Conservation (phyloP, 306 rosid species). For the Hylodesmum podocarpum region DNA sequence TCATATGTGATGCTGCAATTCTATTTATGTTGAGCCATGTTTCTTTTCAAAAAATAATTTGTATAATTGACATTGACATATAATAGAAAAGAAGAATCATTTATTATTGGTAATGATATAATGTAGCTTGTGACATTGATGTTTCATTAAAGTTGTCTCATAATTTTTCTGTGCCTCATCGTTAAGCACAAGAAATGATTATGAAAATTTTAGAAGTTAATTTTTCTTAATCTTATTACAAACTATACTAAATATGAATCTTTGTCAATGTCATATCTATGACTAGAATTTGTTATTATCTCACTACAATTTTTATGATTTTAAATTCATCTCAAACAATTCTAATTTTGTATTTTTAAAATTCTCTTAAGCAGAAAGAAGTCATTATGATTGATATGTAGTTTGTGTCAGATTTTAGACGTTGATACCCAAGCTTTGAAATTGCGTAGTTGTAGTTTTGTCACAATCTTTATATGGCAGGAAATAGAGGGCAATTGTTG, state of each 20-base stretch:
- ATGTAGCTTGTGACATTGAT: background rate
- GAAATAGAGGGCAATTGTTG: no score
- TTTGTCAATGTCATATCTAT: background rate
- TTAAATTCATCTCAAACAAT: background rate
- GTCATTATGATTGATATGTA: background rate
- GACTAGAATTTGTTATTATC: background rate
- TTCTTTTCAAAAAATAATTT: background rate
- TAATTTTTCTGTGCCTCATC: background rate
- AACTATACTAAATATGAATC: background rate
- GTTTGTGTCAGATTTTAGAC: no score
- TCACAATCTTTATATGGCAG: no score
- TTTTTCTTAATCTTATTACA: background rate
- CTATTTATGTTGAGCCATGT: background rate
- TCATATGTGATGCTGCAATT: slow-evolving; percentile 5
- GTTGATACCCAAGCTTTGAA: no score
- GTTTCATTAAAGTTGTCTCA: background rate
- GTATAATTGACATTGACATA: background rate
- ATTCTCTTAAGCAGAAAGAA: background rate
- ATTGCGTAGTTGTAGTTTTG: no score
- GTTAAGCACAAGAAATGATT: background rate
- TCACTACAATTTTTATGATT: background rate
- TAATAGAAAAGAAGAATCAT: background rate
- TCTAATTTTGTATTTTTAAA: background rate
- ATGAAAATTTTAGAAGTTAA: no score
- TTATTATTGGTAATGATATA: background rate